Evolutionary conservation across 2,329 filamentous ascomycete species (phyloP).

Genomic region (Magnaporthiopsis poae): DNA sequence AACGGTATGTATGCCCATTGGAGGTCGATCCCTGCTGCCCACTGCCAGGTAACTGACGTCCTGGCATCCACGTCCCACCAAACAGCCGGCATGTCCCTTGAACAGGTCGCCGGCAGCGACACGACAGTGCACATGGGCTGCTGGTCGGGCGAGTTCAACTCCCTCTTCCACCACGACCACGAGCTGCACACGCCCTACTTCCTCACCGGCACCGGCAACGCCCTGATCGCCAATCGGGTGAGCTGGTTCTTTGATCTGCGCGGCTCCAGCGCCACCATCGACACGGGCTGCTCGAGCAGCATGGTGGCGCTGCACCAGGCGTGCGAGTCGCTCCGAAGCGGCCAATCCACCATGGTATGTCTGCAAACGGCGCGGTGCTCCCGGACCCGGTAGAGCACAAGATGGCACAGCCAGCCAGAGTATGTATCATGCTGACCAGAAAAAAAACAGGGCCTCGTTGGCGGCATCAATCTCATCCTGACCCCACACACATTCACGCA

Average conservation of each 20-base stretch:
- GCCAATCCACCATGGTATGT: not conserved
- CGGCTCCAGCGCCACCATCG: constrained; percentile 26
- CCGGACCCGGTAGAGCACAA: too few species aligned
- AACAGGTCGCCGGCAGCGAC: constrained; percentile 17
- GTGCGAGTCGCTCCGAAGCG: constrained; percentile 3
- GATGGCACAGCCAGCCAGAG: not conserved
- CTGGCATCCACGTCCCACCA: not conserved
- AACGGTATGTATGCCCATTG: constrained; percentile 6
- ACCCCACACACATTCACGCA: constrained; percentile 1
- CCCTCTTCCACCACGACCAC: constrained; percentile 15
- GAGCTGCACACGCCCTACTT: constrained; percentile 17
- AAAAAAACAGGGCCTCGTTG: constrained; percentile 16
- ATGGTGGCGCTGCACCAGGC: constrained; percentile 18
- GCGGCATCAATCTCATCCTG: constrained; percentile 3
- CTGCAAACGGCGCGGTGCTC: too few species aligned
- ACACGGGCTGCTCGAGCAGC: constrained; percentile 30
- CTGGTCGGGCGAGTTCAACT: constrained; percentile 18
- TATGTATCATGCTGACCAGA: not conserved
- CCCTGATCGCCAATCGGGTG: constrained; percentile 25
- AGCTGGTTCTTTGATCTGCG: constrained; percentile 26
- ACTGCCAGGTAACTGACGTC: not conserved
- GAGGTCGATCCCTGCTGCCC: not conserved
- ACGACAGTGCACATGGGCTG: constrained; percentile 25
- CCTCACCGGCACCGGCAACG: constrained; percentile 19
- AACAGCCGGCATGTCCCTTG: constrained; percentile 20